Evolutionary conservation across 2,329 filamentous ascomycete species (phyloP).

Genomic region (Sarocladium strictum): DNA sequence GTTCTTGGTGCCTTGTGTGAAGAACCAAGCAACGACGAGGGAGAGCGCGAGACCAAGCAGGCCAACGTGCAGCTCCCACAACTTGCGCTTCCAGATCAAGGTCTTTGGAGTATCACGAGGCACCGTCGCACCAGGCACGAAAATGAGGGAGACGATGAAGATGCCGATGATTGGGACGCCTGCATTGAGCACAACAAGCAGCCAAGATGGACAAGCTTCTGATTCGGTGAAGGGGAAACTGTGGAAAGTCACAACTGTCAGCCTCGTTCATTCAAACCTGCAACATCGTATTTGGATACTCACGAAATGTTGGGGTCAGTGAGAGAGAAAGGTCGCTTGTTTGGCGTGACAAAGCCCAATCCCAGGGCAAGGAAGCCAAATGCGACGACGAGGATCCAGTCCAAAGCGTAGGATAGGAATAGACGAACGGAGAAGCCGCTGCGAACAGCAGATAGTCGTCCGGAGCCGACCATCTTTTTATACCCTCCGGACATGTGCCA

Average conservation of each 20-base stretch:
- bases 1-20: slow-evolving; percentile 83
- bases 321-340: slow-evolving; percentile 65
- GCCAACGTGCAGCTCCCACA: slow-evolving; percentile 87
- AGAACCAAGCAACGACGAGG: slow-evolving; percentile 66
- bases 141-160: slow-evolving; percentile 57
- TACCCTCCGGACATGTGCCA: slow-evolving; percentile 19
- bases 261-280: not conserved
- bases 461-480: slow-evolving; percentile 21
- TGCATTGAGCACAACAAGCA: slow-evolving; percentile 59
- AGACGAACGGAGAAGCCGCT: slow-evolving; percentile 26
- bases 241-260: not conserved
- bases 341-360: slow-evolving; percentile 56
- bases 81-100: slow-evolving; percentile 70
- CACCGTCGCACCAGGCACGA: slow-evolving; percentile 68
- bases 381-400: slow-evolving; percentile 64
- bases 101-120: slow-evolving; percentile 54
- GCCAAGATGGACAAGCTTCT: slow-evolving; percentile 65
- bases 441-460: slow-evolving; percentile 15
- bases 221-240: slow-evolving; percentile 64
- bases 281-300: too few species aligned
- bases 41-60: slow-evolving; percentile 77
- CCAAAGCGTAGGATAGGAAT: slow-evolving; percentile 63
- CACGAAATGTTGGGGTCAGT: slow-evolving; percentile 69
- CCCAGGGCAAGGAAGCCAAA: slow-evolving; percentile 52
- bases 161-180: slow-evolving; percentile 63